Percentiles rank a stretch among this genome's conserved stretches.
phyloP scores from a whole-genome alignment of 148 eudicot species.

The Euryodendron excelsum region DNA sequence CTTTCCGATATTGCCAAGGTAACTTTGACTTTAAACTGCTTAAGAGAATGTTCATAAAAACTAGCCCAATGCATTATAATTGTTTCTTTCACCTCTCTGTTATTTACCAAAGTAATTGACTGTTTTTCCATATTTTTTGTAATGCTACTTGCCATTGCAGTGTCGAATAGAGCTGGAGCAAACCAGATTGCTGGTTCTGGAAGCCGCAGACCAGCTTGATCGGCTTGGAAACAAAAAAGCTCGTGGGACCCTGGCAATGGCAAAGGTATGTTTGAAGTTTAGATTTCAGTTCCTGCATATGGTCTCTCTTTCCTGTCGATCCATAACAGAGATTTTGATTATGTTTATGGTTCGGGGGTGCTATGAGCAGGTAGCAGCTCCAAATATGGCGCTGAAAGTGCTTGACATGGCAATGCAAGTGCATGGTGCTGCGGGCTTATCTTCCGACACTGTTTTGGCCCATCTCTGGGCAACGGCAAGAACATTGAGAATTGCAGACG shows the following conservation, averaged over 20 bases:
- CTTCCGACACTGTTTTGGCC: slow-evolving; percentile 77
- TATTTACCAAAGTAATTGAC: not conserved
- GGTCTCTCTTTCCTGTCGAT: not conserved
- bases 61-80: not conserved
- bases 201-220: slow-evolving; percentile 97
- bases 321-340: not conserved
- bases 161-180: slow-evolving; percentile 87
- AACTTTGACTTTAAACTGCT: not conserved
- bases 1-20: slow-evolving; percentile 89
- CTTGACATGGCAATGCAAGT: slow-evolving; percentile 99
- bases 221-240: slow-evolving; percentile 91
- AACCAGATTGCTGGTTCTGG: slow-evolving; percentile 81
- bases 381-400: slow-evolving; percentile 85
- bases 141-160: slow-evolving; percentile 33
- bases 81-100: not conserved
- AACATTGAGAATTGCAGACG: slow-evolving; percentile 95
- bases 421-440: slow-evolving; percentile 89
- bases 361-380: slow-evolving; percentile 77
- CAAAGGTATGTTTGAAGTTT: slow-evolving; percentile 60
- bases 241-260: slow-evolving; percentile 91
- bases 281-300: not conserved
- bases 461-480: slow-evolving; percentile 94
- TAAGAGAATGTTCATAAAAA: not conserved
- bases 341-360: not conserved
- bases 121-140: not conserved